Base-by-base conservation (phyloP, 164 flowering plant species). In the Pachysandra terminalis region DNA sequence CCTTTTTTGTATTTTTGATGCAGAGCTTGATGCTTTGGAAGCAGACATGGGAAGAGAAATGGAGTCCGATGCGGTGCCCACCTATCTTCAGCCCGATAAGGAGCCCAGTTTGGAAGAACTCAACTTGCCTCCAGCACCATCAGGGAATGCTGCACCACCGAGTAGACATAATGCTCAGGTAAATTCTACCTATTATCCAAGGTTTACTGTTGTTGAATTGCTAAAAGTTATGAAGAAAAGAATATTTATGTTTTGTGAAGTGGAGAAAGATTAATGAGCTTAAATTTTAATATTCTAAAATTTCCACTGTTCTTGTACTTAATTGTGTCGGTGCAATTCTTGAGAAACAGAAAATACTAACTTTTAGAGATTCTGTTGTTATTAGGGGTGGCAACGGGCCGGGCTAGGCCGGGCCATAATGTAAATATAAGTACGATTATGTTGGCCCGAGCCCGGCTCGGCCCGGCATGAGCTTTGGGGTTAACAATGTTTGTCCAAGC, bases 21-120 rank as follows among this genome's bases (percentile, higher is more conserved):
- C 84, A 95, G 99, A 95, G 83, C 97, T 95, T 74, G 99, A 95
- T 81, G 98, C 97, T 65, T 77, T 95, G 81, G 99, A 95, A 83
- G 89, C 88, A 24, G 99, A 95, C 80, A 95, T 95, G 98, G 93
- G 93, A 66, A 69, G 76, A 73, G 98, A 90, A 66, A 78, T 83
- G 4, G 98, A 95, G 78, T 72, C 88, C 64, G 88, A 86, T 59
- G 93, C 89, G 9, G 86, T 90, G 48, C 99, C 98, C 27, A 72
- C 93, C 49, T 95, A 95, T 75, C 96, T 95, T 75, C 98, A 88
- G 81, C 85, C 92, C 67, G 97, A 91, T 35, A 84, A 82, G 63
- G 97, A 87, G 71, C 56, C 87, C 51, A 96, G 90, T 81, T 54
- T 83, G 52, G 96, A 90, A 25, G 97, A 92, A 74, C 90, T 89